Evolutionary conservation across 495 filamentous ascomycete genomes (phyloP), one percentile per base, ranked within the genome.

Genomic region (Xylaria sp.): DNA sequence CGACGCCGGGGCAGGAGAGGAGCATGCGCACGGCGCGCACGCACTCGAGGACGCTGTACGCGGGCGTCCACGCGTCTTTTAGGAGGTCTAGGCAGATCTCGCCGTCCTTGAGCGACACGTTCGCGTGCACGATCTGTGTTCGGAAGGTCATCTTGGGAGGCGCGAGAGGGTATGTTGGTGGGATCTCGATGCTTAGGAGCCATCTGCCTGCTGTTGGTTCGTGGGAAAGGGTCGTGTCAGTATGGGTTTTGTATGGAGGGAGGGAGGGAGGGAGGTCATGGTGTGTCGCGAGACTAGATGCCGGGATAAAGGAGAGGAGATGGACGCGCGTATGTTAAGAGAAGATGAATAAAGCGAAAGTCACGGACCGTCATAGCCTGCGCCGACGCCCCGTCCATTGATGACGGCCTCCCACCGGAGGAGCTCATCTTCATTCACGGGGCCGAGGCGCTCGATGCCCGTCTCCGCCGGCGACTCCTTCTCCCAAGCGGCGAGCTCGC

Each of bases 11-110:
- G 71, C 90, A 88, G 52, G 85, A 89, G 67, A 97, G 83, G 74
- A 99, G 82, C 84, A 93, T 87, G 63, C 94, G 89, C 44, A 98
- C 87, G 26, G 90, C 89, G 73, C 92, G 90, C 74, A 98, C 80
- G 64, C 92, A 93, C 71, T 88, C 86, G 29, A 91, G 88, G 29
- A 98, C 85, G 37, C 91, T 95, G 77, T 96, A 97, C 40, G 91
- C 88, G 40, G 94, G 92, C 71, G 90, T 90, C 96, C 96, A 99
- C 57, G 88, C 86, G 37, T 90, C 88, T 73, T 91, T 91, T 55
- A 99, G 81, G 67, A 99, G 85, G 71, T 97, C 95, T 15, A 98
- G 87, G 76, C 96, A 98, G 78, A 99, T 96, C 79, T 97, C 93
- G 75, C 96, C 96, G 5, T 90, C 94, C 73, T 88, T 84, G 77